Evolutionary conservation across 495 filamentous ascomycete species (phyloP), one percentile per base, ranked within the genome.

Genomic region (Neurospora sp.): DNA sequence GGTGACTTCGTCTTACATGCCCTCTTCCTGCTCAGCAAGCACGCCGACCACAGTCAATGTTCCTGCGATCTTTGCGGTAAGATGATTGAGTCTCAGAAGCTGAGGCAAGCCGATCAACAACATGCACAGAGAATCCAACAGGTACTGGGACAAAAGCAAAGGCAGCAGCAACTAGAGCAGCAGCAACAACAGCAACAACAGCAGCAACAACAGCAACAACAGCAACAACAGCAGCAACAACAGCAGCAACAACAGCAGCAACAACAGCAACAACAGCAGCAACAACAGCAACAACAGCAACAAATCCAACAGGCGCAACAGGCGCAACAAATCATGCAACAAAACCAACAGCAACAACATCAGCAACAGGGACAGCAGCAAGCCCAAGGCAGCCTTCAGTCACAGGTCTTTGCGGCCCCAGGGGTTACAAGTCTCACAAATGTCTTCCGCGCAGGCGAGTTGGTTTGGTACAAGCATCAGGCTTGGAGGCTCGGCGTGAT

Each of bases 1-100:
- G 76, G 74, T 22, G 83, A 86, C 17, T 84, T 86, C 61, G 80
- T 80, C 17, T 73, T 78, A 10, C 84, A 86, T 68, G 74, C 80
- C 20, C 68, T 84, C 9, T 86, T 81, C 81, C 74, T 86, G 17
- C 41, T 76, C 8, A 81, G 79, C 53, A 75, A 75, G 42, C 78
- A 76, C 10, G 61, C 76, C 20, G 78, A 83, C 69, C 73, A 73
- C 39, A 73, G 70, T 44, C 75, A 80, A n/a, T 85, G 84, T 45
- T 74, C 73, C 7, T 84, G 82, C 69, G 77, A 77, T 20, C 76
- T 76, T 1, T 84, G 82, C 72, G 31, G 70, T 4, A 78, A 74
- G 70, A 74, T 72, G 74, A 68, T 75, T 40, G 75, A 72, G 37
- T 12, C 70, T 16, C 65, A 41, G 45, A 74, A 71, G 41, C 72